These are phyloP conservation scores for Xylariomycetidae sp. DNA, from an alignment of 2,329 filamentous ascomycete species.

Conservation along the genomic window DNA sequence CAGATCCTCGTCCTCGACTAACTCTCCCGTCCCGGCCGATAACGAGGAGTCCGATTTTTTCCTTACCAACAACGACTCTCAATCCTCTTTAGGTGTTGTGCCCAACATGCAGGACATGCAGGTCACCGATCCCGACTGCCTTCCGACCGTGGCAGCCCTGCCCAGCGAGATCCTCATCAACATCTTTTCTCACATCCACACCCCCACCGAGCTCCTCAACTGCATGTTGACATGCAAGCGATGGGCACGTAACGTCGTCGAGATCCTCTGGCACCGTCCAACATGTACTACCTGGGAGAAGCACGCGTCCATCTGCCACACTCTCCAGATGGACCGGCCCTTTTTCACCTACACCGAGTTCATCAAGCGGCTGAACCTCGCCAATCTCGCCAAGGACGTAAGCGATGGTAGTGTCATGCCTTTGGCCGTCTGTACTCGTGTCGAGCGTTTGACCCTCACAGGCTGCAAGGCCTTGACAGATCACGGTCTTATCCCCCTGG, in stretches of 20 bases:
- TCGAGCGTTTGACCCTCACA: slow-evolving; percentile 89
- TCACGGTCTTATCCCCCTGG: slow-evolving; percentile 69
- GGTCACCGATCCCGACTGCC: slow-evolving; percentile 58
- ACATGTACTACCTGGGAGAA: slow-evolving; percentile 83
- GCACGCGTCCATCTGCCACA: slow-evolving; percentile 72
- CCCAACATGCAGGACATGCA: slow-evolving; percentile 71
- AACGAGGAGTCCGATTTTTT: slow-evolving; percentile 95
- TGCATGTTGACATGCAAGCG: slow-evolving; percentile 92
- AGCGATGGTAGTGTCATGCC: slow-evolving; percentile 86
- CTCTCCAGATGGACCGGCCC: slow-evolving; percentile 64
- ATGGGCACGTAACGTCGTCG: slow-evolving; percentile 90
- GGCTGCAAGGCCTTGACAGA: slow-evolving; percentile 84
- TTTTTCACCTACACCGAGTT: slow-evolving; percentile 88
- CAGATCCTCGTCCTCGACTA: slow-evolving; percentile 61
- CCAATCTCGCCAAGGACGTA: slow-evolving; percentile 65
- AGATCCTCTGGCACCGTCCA: slow-evolving; percentile 89
- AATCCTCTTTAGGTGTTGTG: slow-evolving; percentile 75
- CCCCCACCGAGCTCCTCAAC: slow-evolving; percentile 69
- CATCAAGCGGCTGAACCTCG: slow-evolving; percentile 87
- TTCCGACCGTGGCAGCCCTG: slow-evolving; percentile 75
- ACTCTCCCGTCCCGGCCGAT: slow-evolving; percentile 67
- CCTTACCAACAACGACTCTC: slow-evolving; percentile 80
- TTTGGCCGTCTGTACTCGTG: slow-evolving; percentile 76
- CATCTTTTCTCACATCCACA: slow-evolving; percentile 79
- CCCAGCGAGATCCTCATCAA: slow-evolving; percentile 93